Conservation (phyloP, 306 rosid genomes). For the Oxytropis ochrocephala region DNA sequence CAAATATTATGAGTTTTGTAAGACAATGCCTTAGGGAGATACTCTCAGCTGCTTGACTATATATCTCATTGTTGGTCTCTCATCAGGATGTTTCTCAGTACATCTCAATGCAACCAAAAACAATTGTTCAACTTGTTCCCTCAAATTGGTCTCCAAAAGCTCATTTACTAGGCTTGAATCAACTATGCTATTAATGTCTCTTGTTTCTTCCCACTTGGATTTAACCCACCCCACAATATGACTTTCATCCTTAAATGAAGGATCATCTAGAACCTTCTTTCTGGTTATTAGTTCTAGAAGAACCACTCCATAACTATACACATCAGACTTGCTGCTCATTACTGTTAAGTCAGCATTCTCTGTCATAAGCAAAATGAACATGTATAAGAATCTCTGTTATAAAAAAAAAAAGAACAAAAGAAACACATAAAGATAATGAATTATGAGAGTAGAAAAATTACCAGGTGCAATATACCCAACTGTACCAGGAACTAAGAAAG, state of each 20-base stretch:
- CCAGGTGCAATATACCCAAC: conserved; percentile 10
- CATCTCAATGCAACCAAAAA: conserved; percentile 47
- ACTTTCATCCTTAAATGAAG: conserved; percentile 25
- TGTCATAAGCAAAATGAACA: conserved; percentile 1
- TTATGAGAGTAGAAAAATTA: not conserved
- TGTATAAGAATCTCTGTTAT: not conserved
- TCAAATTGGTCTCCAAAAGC: not conserved
- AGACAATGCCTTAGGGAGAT: too few species aligned
- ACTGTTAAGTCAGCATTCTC: conserved; percentile 42
- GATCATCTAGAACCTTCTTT: conserved; percentile 36
- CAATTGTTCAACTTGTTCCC: not conserved
- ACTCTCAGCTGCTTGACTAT: conserved; percentile 10
- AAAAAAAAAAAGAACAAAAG: not conserved
- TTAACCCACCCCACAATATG: conserved; percentile 39
- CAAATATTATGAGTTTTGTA: too few species aligned
- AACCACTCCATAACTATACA: conserved; percentile 60
- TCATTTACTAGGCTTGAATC: conserved; percentile 42
- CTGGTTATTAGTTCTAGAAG: conserved; percentile 61
- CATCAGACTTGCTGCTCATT: conserved; percentile 44
- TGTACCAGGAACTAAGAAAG: not conserved
- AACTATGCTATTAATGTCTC: conserved; percentile 27
- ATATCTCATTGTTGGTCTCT: conserved; percentile 48
- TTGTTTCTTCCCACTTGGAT: conserved; percentile 30
- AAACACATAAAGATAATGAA: not conserved
- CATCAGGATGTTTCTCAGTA: conserved; percentile 31